A percentile compares a stretch with the other conserved stretches of the same genome.
Evolutionary conservation across 345 rosid genomes (phyloP).

Genomic region (Arabidopsis arenosa): DNA sequence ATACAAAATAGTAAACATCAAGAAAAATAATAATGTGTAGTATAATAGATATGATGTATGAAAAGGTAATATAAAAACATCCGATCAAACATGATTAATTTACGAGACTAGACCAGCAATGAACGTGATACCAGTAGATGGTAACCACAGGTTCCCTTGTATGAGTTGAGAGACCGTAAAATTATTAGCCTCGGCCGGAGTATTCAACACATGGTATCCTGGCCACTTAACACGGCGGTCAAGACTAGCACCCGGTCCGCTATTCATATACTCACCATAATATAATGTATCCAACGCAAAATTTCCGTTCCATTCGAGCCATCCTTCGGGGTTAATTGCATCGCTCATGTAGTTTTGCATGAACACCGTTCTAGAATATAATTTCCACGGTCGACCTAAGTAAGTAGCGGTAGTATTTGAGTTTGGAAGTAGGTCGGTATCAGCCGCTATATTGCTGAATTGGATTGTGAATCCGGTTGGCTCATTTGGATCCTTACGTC

Average conservation of each 20-base stretch:
- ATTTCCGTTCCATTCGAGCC: slow-evolving; percentile 76
- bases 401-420: slow-evolving; percentile 57
- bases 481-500: slow-evolving; percentile 69
- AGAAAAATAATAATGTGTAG: background rate
- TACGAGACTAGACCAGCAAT: slow-evolving; percentile 34
- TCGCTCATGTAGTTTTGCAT: slow-evolving; percentile 72
- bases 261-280: slow-evolving; percentile 74
- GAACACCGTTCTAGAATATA: slow-evolving; percentile 72
- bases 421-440: slow-evolving; percentile 57
- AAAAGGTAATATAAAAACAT: background rate
- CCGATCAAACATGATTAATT: background rate
- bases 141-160: slow-evolving; percentile 75
- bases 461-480: slow-evolving; percentile 88
- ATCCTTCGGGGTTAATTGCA: slow-evolving; percentile 66
- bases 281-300: slow-evolving; percentile 64
- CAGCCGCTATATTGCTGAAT: slow-evolving; percentile 75
- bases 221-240: slow-evolving; percentile 73
- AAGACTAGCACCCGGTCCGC: slow-evolving; percentile 64
- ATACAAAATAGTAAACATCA: slow-evolving; percentile 3
- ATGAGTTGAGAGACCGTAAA: slow-evolving; percentile 73
- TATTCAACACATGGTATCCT: slow-evolving; percentile 63
- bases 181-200: slow-evolving; percentile 54
- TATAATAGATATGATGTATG: background rate
- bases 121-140: slow-evolving; percentile 61
- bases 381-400: slow-evolving; percentile 92